A percentile compares a stretch with the other conserved stretches of the same genome.
These are phyloP conservation scores for Hypoxylon perforatum DNA, from an alignment of 495 filamentous ascomycete species.

Conservation along the genomic window DNA sequence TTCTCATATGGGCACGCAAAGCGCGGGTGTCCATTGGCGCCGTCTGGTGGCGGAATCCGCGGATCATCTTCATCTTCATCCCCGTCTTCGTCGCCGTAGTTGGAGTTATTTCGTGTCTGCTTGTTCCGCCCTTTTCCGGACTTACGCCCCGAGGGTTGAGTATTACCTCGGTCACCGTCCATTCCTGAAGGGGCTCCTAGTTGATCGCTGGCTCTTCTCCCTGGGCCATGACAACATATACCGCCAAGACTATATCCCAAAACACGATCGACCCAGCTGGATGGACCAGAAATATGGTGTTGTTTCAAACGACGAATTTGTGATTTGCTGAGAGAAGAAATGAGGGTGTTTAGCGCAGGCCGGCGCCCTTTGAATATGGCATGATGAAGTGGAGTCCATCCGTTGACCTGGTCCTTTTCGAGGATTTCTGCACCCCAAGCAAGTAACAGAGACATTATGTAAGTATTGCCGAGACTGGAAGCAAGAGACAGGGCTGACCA, in stretches of 20 bases:
- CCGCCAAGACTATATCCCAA: neutral
- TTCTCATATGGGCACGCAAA: neutral
- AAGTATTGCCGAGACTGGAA: neutral
- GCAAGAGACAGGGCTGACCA: neutral
- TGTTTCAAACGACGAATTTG: neutral
- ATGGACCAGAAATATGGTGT: neutral
- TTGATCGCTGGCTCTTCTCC: neutral
- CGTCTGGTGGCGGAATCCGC: neutral
- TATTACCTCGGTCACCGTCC: neutral
- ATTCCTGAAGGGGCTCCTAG: neutral
- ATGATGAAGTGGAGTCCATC: neutral
- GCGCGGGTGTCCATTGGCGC: neutral
- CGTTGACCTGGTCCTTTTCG: neutral
- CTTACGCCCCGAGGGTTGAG: neutral
- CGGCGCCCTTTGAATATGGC: neutral
- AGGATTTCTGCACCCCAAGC: neutral
- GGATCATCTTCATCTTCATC: neutral
- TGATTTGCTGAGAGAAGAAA: neutral
- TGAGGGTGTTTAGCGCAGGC: neutral
- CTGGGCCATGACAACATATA: neutral
- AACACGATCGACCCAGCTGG: neutral
- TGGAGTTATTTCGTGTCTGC: neutral
- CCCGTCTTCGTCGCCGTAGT: neutral
- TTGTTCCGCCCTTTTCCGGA: neutral
- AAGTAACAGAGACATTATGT: neutral